Evolutionary conservation across 768 basidiomycete species (phyloP).

Genomic region (Lentinula boryana): DNA sequence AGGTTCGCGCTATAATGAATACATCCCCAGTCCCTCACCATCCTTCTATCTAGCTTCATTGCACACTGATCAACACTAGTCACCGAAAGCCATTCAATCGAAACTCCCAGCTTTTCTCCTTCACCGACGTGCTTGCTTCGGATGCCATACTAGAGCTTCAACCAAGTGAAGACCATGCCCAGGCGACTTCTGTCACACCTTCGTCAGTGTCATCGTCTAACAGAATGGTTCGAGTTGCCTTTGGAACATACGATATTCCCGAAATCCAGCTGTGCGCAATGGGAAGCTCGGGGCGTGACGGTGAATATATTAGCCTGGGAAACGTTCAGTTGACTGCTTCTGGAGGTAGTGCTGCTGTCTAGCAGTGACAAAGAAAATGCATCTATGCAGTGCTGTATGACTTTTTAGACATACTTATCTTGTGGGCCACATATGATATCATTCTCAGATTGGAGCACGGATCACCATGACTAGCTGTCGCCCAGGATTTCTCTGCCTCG

Average conservation of each 20-base stretch:
- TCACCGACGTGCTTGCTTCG: conserved; percentile 26
- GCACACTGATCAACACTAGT: conserved; percentile 44
- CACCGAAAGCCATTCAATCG: conserved; percentile 28
- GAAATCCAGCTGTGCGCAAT: conserved; percentile 65
- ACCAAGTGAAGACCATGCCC: neutral
- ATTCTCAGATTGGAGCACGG: neutral
- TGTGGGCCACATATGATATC: too few species aligned
- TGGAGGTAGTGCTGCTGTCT: neutral
- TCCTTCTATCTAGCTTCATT: conserved; percentile 32
- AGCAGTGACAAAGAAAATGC: neutral
- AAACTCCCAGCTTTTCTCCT: conserved; percentile 27
- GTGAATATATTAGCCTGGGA: conserved; percentile 53
- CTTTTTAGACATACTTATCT: too few species aligned
- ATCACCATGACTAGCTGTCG: neutral
- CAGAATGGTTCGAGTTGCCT: conserved; percentile 27
- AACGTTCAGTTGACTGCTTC: conserved; percentile 10
- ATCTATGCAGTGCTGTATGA: too few species aligned
- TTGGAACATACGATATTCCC: conserved; percentile 49
- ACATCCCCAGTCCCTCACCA: neutral
- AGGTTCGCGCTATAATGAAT: conserved; percentile 23
- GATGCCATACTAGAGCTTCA: conserved; percentile 6
- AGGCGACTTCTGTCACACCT: neutral
- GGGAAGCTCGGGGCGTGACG: conserved; percentile 60
- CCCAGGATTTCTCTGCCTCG: neutral
- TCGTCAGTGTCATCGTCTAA: neutral